Percentiles rank a stretch among this genome's conserved stretches.
Evolutionary conservation across 495 filamentous ascomycete genomes (phyloP).

Genomic region (Rhizodiscina lignyota): DNA sequence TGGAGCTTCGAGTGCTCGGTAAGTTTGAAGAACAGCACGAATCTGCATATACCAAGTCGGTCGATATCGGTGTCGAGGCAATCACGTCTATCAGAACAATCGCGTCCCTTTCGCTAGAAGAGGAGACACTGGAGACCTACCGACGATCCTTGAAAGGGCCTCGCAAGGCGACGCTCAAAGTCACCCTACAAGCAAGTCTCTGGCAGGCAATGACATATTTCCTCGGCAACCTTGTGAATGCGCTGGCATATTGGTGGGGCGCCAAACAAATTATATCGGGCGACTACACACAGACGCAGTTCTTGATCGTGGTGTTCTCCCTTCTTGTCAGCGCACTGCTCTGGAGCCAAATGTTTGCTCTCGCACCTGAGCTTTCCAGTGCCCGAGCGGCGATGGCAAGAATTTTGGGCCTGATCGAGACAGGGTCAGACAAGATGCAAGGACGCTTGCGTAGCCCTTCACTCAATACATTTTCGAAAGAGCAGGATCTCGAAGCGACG

Average conservation of each 20-base stretch:
- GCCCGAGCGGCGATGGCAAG: conserved; percentile 15
- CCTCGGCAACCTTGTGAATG: conserved; percentile 38
- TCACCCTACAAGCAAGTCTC: conserved; percentile 30
- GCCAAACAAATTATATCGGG: conserved; percentile 37
- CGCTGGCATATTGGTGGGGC: conserved; percentile 54
- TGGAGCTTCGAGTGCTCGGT: conserved; percentile 19
- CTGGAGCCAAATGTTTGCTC: conserved; percentile 47
- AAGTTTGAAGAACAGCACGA: neutral
- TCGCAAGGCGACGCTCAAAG: conserved; percentile 29
- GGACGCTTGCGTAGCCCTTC: neutral
- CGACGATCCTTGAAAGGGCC: conserved; percentile 26
- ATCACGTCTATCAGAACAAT: conserved; percentile 34
- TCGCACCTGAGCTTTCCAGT: conserved; percentile 44
- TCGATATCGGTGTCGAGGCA: conserved; percentile 1
- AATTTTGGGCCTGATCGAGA: conserved; percentile 7
- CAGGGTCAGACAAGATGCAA: conserved; percentile 10
- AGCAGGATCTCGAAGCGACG: neutral
- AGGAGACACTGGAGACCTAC: conserved; percentile 22
- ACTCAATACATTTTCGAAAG: neutral
- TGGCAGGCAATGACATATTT: conserved; percentile 39
- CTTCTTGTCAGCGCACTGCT: conserved; percentile 33
- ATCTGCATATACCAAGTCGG: neutral
- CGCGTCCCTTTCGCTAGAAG: conserved; percentile 31
- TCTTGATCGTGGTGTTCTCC: conserved; percentile 51
- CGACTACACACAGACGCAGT: conserved; percentile 38